Percentiles rank a stretch among this genome's conserved stretches.
These are phyloP conservation scores for Bolboschoenoplectus hybrid DNA, from an alignment of 202 grass and related monocot species.

Conservation along the genomic window DNA sequence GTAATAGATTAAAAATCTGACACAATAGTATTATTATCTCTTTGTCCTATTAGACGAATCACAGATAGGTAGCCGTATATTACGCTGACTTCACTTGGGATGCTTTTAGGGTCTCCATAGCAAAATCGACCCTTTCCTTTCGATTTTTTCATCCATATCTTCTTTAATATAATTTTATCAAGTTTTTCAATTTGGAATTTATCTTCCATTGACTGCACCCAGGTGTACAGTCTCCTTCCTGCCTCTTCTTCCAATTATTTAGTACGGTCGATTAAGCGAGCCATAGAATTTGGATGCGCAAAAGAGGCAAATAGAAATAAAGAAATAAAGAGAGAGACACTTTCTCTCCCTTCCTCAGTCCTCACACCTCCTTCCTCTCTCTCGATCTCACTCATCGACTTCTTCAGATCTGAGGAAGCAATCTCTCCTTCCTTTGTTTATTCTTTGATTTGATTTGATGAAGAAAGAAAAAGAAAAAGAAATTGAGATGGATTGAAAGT, in stretches of 20 bases:
- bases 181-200: conserved; percentile 7
- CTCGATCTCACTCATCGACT: neutral
- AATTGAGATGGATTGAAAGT: neutral
- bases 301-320: neutral
- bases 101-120: conserved; percentile 14
- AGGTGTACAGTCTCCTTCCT: conserved; percentile 21
- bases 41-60: neutral
- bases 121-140: neutral
- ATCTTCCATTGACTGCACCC: conserved; percentile 21
- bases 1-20: neutral
- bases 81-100: conserved; percentile 7
- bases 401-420: conserved; percentile 28
- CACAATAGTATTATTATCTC: neutral
- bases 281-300: neutral
- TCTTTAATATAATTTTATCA: neutral
- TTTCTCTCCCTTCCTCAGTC: neutral
- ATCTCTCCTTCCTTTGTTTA: neutral
- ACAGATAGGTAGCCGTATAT: neutral
- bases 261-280: conserved; percentile 21
- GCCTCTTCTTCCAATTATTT: conserved; percentile 25
- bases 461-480: neutral
- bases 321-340: neutral
- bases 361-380: neutral
- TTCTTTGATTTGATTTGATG: no score
- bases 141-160: neutral